Percentiles rank a stretch among this genome's conserved stretches.
Conservation (phyloP, 2,329 filamentous ascomycete genomes). For the Ophiostoma himal-ulmi region DNA sequence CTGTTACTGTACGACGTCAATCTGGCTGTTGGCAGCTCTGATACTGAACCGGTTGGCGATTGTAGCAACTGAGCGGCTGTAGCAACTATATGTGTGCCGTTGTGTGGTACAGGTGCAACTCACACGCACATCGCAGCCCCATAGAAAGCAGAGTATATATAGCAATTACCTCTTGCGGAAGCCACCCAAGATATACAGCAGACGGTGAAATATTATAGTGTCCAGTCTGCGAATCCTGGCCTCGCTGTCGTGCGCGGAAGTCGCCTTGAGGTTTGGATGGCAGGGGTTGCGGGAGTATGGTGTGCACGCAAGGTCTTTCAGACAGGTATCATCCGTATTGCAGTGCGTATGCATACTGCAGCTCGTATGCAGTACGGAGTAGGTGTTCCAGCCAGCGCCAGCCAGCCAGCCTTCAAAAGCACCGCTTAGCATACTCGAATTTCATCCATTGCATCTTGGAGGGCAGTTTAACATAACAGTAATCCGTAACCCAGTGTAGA, state of each 20-base stretch:
- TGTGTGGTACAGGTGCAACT: neutral
- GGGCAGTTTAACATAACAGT: neutral
- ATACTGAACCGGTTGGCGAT: neutral
- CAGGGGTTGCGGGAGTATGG: neutral
- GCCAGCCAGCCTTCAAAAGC: neutral
- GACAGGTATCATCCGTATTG: conserved; percentile 8
- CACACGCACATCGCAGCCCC: neutral
- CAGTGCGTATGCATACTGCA: conserved; percentile 6
- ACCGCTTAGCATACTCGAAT: neutral
- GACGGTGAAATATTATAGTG: neutral
- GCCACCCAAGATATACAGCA: neutral
- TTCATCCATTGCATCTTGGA: neutral
- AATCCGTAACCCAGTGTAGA: neutral
- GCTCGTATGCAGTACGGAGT: conserved; percentile 6
- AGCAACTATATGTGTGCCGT: neutral
- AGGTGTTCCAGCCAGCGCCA: neutral
- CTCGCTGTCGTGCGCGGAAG: neutral
- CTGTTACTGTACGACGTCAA: neutral
- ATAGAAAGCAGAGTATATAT: neutral
- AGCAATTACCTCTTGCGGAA: neutral
- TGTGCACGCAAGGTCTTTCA: neutral
- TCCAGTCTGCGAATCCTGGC: neutral
- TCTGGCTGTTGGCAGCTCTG: neutral
- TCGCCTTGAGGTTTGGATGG: neutral
- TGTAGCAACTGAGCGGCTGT: neutral